Evolutionary conservation across 768 basidiomycete species (phyloP).

Genomic region (Lentinula sp.): DNA sequence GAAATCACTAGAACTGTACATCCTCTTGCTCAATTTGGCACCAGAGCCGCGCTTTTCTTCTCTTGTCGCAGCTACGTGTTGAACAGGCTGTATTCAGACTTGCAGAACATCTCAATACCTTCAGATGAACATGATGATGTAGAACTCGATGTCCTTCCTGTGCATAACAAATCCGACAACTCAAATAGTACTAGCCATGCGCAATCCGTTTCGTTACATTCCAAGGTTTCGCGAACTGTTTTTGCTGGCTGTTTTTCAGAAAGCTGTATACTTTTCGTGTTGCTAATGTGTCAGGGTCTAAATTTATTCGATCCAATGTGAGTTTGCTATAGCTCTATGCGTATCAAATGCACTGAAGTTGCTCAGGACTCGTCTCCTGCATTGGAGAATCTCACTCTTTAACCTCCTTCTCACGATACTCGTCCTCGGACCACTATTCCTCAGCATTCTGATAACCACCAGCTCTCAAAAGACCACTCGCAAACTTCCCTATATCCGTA

Average conservation of each 20-base stretch:
- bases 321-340: neutral
- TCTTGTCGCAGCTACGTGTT: slow-evolving; percentile 56
- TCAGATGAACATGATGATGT: slow-evolving; percentile 18
- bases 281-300: slow-evolving; percentile 68
- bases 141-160: slow-evolving; percentile 34
- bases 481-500: neutral
- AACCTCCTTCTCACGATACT: slow-evolving; percentile 57
- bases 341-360: neutral
- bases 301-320: slow-evolving; percentile 49
- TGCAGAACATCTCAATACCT: slow-evolving; percentile 36
- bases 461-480: slow-evolving; percentile 1
- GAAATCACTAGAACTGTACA: neutral
- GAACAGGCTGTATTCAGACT: slow-evolving; percentile 51
- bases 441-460: slow-evolving; percentile 51
- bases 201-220: slow-evolving; percentile 34
- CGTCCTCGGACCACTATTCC: slow-evolving; percentile 58
- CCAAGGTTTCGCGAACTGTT: slow-evolving; percentile 45
- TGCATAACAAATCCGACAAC: slow-evolving; percentile 25
- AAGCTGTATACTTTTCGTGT: slow-evolving; percentile 62
- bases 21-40: neutral
- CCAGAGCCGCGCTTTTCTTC: slow-evolving; percentile 46
- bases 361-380: slow-evolving; percentile 51
- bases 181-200: slow-evolving; percentile 6
- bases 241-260: slow-evolving; percentile 75
- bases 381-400: slow-evolving; percentile 65